Evolutionary conservation across 2,329 filamentous ascomycete species (phyloP).

Genomic region (Thyridium curvatum): DNA sequence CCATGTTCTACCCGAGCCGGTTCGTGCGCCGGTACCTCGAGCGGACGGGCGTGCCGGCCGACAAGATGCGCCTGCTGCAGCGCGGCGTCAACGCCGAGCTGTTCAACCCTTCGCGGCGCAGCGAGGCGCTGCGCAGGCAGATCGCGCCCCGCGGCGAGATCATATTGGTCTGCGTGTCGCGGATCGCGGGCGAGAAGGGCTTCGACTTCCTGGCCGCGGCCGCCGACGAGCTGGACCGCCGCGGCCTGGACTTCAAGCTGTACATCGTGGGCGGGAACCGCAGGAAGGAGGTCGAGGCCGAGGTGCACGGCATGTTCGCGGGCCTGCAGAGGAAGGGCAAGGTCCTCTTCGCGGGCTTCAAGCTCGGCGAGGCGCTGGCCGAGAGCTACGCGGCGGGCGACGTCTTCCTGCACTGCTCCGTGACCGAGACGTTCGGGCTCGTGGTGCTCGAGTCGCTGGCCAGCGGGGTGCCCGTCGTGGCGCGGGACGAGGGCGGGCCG

Average conservation of each 20-base stretch:
- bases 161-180: constrained; percentile 60
- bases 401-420: constrained; percentile 64
- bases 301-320: constrained; percentile 55
- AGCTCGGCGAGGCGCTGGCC: constrained; percentile 54
- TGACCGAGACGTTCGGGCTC: constrained; percentile 67
- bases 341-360: constrained; percentile 62
- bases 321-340: constrained; percentile 38
- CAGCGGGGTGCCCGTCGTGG: constrained; percentile 62
- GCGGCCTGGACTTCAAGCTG: constrained; percentile 54
- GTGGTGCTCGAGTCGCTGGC: constrained; percentile 68
- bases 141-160: constrained; percentile 58
- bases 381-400: constrained; percentile 62
- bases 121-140: constrained; percentile 40
- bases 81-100: constrained; percentile 59
- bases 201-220: constrained; percentile 60
- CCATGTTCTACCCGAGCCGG: constrained; percentile 62
- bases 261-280: constrained; percentile 64
- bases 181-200: constrained; percentile 64
- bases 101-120: constrained; percentile 50
- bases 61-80: constrained; percentile 55
- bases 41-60: constrained; percentile 43
- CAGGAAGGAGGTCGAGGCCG: constrained; percentile 54
- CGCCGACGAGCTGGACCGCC: constrained; percentile 45
- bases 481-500: constrained; percentile 63
- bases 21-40: constrained; percentile 58